A percentile compares a stretch with the other conserved stretches of the same genome.
These are phyloP conservation scores for Dictyophora rubrovolvata DNA, from an alignment of 768 basidiomycete species.

Conservation along the genomic window DNA sequence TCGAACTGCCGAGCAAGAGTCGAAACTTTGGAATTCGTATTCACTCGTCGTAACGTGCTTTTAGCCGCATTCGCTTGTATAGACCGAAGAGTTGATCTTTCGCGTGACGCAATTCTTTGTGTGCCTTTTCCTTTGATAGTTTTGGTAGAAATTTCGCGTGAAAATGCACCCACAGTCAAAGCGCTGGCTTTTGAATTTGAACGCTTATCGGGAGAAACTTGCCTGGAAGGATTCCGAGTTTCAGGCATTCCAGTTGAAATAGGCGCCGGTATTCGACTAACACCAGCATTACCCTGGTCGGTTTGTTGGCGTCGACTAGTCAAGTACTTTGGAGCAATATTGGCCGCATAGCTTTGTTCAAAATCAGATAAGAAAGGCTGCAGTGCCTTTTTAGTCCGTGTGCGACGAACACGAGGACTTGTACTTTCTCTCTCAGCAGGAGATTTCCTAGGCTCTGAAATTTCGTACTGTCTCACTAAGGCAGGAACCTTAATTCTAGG, in stretches of 20 bases:
- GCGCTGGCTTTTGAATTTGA: constrained; percentile 6
- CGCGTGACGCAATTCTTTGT: constrained; percentile 22
- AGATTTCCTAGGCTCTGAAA: constrained; percentile 57
- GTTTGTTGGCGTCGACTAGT: constrained; percentile 39
- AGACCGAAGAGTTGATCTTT: constrained; percentile 35
- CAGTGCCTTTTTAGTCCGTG: constrained; percentile 22
- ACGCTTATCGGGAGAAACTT: constrained; percentile 71
- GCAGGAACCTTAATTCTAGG: constrained; percentile 51
- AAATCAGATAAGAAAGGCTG: constrained; percentile 73
- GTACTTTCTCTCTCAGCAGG: constrained; percentile 42
- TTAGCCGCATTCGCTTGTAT: constrained; percentile 33
- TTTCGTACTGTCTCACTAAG: constrained; percentile 73
- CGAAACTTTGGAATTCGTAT: constrained; percentile 62
- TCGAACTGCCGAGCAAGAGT: constrained; percentile 89
- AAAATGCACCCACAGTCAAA: not conserved
- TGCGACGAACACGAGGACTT: constrained; percentile 10
- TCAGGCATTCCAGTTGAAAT: constrained; percentile 33
- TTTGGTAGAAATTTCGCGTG: constrained; percentile 10
- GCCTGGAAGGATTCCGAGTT: constrained; percentile 52
- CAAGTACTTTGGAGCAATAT: constrained; percentile 71
- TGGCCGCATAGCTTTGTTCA: constrained; percentile 87
- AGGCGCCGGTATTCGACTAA: constrained; percentile 44
- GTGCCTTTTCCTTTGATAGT: constrained; percentile 25
- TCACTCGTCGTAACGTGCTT: constrained; percentile 43
- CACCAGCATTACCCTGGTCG: constrained; percentile 21